These are phyloP conservation scores for Plasmodium gallinaceum DNA, from an alignment of 169 alveolate genomes.

Conservation along the genomic window DNA sequence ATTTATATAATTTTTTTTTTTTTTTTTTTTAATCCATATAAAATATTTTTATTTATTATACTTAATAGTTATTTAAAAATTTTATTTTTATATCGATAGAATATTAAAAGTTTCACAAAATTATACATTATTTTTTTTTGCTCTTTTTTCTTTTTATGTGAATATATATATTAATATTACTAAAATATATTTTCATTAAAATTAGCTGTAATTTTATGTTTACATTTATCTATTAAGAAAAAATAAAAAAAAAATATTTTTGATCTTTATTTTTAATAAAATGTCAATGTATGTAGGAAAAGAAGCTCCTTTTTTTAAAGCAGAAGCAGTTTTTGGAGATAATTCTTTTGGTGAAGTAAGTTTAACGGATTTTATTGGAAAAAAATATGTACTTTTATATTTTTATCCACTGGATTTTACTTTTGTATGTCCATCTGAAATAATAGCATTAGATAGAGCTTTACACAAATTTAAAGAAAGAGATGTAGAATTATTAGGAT, in stretches of 20 bases:
- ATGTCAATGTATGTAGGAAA: constrained; percentile 83
- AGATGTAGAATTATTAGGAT: constrained; percentile 94
- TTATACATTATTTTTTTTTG: background rate
- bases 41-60: too few relatives aligned
- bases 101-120: background rate
- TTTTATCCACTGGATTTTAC: constrained; percentile 99
- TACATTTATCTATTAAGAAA: background rate
- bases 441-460: constrained; percentile 94
- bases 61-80: too few relatives aligned
- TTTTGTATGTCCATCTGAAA: constrained; percentile 99
- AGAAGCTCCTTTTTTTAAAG: constrained; percentile 97
- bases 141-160: background rate
- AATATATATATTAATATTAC: background rate
- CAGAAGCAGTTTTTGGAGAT: constrained; percentile 95
- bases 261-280: background rate
- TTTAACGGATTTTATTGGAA: constrained; percentile 94
- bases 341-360: constrained; percentile 93
- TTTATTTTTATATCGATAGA: too few relatives aligned
- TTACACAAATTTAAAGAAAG: constrained; percentile 94
- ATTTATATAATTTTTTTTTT: too few relatives aligned
- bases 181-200: too few relatives aligned
- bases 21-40: too few relatives aligned
- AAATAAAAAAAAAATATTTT: background rate
- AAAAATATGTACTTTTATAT: constrained; percentile 96
- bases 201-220: too few relatives aligned